Percentiles rank a stretch among this genome's conserved stretches.
These are phyloP conservation scores for Sporobolomyces pararoseus DNA, from an alignment of 768 basidiomycete genomes.

Conservation along the genomic window DNA sequence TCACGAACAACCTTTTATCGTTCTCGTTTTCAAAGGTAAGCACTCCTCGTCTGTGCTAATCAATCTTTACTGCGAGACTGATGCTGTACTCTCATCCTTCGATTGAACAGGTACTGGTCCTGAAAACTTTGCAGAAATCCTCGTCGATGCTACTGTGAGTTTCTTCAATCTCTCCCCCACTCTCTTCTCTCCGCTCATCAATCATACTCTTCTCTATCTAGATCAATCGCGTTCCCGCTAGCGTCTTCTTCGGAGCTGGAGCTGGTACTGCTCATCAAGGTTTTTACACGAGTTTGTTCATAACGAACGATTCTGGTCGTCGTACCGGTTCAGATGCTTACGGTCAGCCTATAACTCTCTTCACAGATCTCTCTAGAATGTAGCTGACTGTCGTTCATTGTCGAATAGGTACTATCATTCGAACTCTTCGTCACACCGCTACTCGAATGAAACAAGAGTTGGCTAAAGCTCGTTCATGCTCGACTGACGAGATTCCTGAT, in stretches of 20 bases:
- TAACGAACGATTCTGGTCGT: background rate
- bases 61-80: background rate
- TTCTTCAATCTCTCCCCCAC: background rate
- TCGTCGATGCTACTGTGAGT: slow-evolving; percentile 24
- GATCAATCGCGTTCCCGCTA: slow-evolving; percentile 9
- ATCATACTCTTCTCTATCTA: background rate
- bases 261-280: slow-evolving; percentile 14
- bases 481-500: background rate
- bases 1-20: slow-evolving; percentile 25
- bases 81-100: too few species aligned
- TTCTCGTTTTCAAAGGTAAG: slow-evolving; percentile 32
- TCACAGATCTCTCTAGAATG: too few species aligned
- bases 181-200: background rate
- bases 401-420: slow-evolving; percentile 20
- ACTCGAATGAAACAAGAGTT: slow-evolving; percentile 15
- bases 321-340: slow-evolving; percentile 19
- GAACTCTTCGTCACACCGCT: slow-evolving; percentile 23
- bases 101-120: slow-evolving; percentile 27
- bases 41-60: background rate
- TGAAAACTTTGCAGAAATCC: slow-evolving; percentile 23
- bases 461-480: background rate
- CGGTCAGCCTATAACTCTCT: background rate
- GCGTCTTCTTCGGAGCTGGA: slow-evolving; percentile 29
- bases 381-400: background rate
- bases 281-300: slow-evolving; percentile 31